Conservation (phyloP, 2,329 filamentous ascomycete genomes). For the Fusarium staphyleae region DNA sequence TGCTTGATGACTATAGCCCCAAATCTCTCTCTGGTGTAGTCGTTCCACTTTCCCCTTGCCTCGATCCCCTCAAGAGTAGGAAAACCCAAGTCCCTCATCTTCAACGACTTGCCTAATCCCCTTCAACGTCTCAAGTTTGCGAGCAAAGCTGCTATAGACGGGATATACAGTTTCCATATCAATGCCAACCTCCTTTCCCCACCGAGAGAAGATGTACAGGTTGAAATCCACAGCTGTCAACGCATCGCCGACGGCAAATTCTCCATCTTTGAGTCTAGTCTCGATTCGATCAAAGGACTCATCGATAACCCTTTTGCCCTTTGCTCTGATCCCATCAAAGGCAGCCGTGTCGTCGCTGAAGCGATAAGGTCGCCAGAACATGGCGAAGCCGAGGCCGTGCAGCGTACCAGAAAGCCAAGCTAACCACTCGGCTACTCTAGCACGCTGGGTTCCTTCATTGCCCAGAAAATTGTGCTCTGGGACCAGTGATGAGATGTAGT, state of each 20-base stretch:
- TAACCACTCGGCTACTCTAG: slow-evolving; percentile 45
- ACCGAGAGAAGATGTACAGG: slow-evolving; percentile 34
- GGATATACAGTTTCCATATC: slow-evolving; percentile 19
- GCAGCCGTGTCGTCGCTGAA: slow-evolving; percentile 35
- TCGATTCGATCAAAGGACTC: slow-evolving; percentile 20
- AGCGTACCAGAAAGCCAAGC: slow-evolving; percentile 45
- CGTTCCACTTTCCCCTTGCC: too few relatives aligned
- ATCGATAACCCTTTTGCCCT: background rate
- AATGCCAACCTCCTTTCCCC: slow-evolving; percentile 13
- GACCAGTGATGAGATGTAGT: slow-evolving; percentile 42
- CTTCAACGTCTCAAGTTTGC: slow-evolving; percentile 1
- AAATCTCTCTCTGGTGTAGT: too few relatives aligned
- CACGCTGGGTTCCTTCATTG: slow-evolving; percentile 18
- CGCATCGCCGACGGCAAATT: slow-evolving; percentile 12
- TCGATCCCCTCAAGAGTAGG: background rate
- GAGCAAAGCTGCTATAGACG: background rate
- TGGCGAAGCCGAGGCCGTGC: slow-evolving; percentile 42
- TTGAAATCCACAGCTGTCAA: slow-evolving; percentile 34
- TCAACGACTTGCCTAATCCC: slow-evolving; percentile 13
- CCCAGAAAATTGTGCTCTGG: slow-evolving; percentile 36
- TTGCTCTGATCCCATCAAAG: background rate
- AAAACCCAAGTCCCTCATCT: slow-evolving; percentile 11
- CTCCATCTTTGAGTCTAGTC: accelerated
- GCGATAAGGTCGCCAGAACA: slow-evolving; percentile 36
- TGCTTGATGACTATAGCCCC: too few relatives aligned